Base-by-base conservation (phyloP, 2,329 filamentous ascomycete species). In the Waltergamsia citrina region DNA sequence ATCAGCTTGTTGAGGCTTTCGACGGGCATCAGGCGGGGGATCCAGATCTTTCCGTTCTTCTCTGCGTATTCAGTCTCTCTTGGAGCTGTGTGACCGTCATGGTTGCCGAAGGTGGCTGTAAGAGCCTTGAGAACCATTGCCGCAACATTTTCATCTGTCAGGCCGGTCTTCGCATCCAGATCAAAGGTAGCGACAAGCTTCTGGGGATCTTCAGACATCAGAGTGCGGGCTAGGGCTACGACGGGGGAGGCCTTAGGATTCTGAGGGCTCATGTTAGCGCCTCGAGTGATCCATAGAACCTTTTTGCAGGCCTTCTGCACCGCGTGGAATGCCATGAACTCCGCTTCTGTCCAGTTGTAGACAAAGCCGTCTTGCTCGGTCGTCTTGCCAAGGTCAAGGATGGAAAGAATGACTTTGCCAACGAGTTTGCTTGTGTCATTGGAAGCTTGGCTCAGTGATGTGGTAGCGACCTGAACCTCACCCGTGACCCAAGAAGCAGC, bases 151-250 rank as follows among this genome's bases (percentile, higher is more conserved):
- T 28, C 5, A 3, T 44, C 37, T 5, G 31, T 36, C 2, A 56
- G 35, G 1, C 29, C 32, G 3, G 53, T 52, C 4, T 37, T 30
- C 2, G 20, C 12, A 12, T 41, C 44, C 5, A 69, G 24, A 33
- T 71, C 67, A n/a, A 71, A 47, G 0, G 59, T 63, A 9, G 61
- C 48, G 12, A 71, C 52, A 1, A 41, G 48, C 42, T 58, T 67
- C 14, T 57, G 52, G 1, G 59, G 51, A 38, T 69, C 60, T 30
- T 73, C 69, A 0, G 69, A 72, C 30, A 63, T 57, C 7, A 73
- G 48, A 0, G 65, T 65, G 15, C 69, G 56, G 2, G 63, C 57
- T 12, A 73, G 46, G 2, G 61, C 67, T n/a, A 65, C 45, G 15
- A 69, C 54, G 0, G 60, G 53, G 3, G 65, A 52, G 10, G 53